Base-by-base conservation (phyloP, 2,329 filamentous ascomycete genomes). In the Fusarium penzigii region DNA sequence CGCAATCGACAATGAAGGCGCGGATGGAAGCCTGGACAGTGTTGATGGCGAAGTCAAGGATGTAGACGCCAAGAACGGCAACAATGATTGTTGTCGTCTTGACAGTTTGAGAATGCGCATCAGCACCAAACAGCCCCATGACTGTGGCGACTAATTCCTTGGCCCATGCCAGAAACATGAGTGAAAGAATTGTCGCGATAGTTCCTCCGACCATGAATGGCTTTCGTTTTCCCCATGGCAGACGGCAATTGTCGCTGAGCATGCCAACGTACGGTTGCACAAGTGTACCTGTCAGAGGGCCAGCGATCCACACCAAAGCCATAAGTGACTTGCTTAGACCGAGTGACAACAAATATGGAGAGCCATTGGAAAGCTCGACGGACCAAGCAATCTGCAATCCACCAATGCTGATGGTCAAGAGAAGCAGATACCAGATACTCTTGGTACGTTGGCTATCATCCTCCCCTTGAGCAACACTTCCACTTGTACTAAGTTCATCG, bases 321-420 rank as follows among this genome's bases (percentile, higher is more conserved):
- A 93, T 88, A 41, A 92, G 74, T 38, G 89, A 88, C 75, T 93
- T 92, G 79, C 86, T 91, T 71, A 94, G 80, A 11, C 90, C 90
- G 29, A 94, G 81, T 1, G 89, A 92, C 39, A 93, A 76, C 39
- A 94, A 76, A 66, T 89, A 94, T 6, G 90, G 89, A 48, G 93
- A 96, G 63, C 92, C 92, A 75, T 96, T 93, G 48, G 92, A 96
- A 40, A 96, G 79, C 72, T 97, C 93, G 40, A 96, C 92, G 2
- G 92, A 92, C 93, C 93, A 97, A 29, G 93, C 92, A 62, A 97
- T 89, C 74, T 97, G 93, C 56, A 97, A 77, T 20, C 90, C 93
- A 54, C 90, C 90, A 61, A 96, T 89, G 67, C 89, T 86, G 56
- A 97, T 78, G 7, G 93, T 96, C 71, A 97, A 76, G 56, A 96